These are phyloP conservation scores for Bipolaris bicolor DNA, from an alignment of 2,329 filamentous ascomycete genomes.

Conservation along the genomic window DNA sequence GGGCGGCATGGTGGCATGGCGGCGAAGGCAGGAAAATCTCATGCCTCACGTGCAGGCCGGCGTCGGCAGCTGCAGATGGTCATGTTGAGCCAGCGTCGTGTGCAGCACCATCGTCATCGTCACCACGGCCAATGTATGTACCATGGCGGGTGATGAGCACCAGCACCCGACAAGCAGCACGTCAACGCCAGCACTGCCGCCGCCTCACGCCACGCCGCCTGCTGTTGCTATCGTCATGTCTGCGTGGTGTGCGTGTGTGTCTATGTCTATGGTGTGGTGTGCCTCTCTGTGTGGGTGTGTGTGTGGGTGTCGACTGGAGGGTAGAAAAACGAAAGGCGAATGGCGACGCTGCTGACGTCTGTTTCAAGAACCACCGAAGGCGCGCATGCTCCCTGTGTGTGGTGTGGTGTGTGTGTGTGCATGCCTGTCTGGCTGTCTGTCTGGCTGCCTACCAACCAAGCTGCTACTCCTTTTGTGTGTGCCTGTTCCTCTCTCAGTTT, in stretches of 20 bases:
- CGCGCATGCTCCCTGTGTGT: constrained; percentile 19
- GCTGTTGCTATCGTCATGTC: no score
- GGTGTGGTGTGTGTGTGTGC: neutral
- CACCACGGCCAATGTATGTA: neutral
- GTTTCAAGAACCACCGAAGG: constrained; percentile 24
- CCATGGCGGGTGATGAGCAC: neutral
- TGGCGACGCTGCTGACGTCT: constrained; percentile 30
- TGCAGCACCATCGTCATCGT: neutral
- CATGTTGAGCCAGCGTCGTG: constrained; percentile 7
- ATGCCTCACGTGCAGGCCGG: constrained; percentile 30
- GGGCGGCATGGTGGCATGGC: constrained; percentile 26
- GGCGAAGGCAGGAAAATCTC: constrained; percentile 23
- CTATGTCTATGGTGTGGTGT: neutral
- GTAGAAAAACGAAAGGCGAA: constrained; percentile 16
- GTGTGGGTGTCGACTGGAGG: constrained; percentile 8
- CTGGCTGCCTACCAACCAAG: neutral
- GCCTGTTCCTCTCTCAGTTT: neutral
- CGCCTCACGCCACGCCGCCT: neutral
- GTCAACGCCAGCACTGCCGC: neutral
- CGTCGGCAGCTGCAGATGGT: constrained; percentile 20
- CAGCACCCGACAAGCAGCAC: neutral
- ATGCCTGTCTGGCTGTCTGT: neutral
- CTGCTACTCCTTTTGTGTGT: neutral
- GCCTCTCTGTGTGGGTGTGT: constrained; percentile 5
- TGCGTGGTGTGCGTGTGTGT: no score